Conservation (phyloP, 2,329 filamentous ascomycete species). For the Exophiala lecanii-corni region DNA sequence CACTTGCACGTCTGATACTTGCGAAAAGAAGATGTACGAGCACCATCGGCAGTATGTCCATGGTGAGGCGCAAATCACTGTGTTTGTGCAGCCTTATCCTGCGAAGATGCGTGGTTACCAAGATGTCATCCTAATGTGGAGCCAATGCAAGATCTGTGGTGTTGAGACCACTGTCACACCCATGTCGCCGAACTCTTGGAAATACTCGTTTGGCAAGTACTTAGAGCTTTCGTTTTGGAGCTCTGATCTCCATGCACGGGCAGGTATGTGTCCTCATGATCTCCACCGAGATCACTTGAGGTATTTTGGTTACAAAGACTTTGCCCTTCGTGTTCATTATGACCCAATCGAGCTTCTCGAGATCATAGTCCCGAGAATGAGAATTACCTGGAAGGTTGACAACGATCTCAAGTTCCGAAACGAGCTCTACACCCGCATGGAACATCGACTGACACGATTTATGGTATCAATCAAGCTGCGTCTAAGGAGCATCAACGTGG, state of each 20-base stretch:
- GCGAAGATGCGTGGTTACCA: slow-evolving; percentile 61
- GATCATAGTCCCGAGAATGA: slow-evolving; percentile 82
- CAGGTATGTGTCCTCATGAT: slow-evolving; percentile 80
- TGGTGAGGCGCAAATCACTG: slow-evolving; percentile 85
- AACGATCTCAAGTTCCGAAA: slow-evolving; percentile 91
- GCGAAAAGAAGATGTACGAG: slow-evolving; percentile 81
- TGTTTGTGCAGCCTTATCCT: slow-evolving; percentile 75
- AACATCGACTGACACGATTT: slow-evolving; percentile 78
- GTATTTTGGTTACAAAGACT: slow-evolving; percentile 84
- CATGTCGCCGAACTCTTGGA: slow-evolving; percentile 94
- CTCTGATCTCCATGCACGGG: slow-evolving; percentile 68
- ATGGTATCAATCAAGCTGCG: slow-evolving; percentile 80
- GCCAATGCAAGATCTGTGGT: slow-evolving; percentile 84
- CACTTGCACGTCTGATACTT: slow-evolving; percentile 77
- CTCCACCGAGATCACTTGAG: slow-evolving; percentile 87
- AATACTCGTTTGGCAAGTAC: slow-evolving; percentile 98
- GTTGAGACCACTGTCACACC: slow-evolving; percentile 83
- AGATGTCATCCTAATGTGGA: slow-evolving; percentile 94
- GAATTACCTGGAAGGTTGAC: slow-evolving; percentile 96
- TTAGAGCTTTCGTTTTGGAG: slow-evolving; percentile 98
- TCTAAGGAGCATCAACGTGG: slow-evolving; percentile 81
- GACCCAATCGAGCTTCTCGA: slow-evolving; percentile 90
- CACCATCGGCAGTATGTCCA: slow-evolving; percentile 97
- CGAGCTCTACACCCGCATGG: slow-evolving; percentile 75
- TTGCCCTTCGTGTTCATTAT: slow-evolving; percentile 84